phyloP scores from a whole-genome alignment of 768 basidiomycete genomes.

The Leccinum barrowsii region DNA sequence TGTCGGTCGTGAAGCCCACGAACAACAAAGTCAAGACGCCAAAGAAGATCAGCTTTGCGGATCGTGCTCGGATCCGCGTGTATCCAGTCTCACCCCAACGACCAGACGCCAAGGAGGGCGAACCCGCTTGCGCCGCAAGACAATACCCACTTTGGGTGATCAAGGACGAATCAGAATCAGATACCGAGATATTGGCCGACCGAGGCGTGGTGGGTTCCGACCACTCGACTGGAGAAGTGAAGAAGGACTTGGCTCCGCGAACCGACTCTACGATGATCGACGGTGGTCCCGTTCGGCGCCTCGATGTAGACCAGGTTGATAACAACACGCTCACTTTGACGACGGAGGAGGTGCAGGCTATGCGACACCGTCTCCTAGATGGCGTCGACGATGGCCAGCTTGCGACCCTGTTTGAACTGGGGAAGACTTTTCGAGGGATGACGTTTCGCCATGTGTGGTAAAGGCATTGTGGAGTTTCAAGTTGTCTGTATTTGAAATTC shows the following conservation, averaged over 20 bases:
- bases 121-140: neutral
- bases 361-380: slow-evolving; percentile 15
- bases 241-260: neutral
- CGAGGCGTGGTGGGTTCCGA: neutral
- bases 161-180: neutral
- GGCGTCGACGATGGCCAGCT: slow-evolving; percentile 7
- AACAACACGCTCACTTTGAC: slow-evolving; percentile 13
- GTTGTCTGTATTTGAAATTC: neutral
- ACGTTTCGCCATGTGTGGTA: slow-evolving; percentile 26
- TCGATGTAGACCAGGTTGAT: neutral
- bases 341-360: slow-evolving; percentile 13
- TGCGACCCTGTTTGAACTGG: slow-evolving; percentile 19
- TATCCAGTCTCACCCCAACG: slow-evolving; percentile 15
- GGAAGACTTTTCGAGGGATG: slow-evolving; percentile 19
- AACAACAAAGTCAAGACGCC: slow-evolving; percentile 18
- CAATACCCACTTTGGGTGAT: neutral
- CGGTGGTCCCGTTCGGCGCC: neutral
- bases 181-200: neutral
- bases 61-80: slow-evolving; percentile 21
- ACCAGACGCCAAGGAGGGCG: neutral
- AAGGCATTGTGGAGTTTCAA: neutral
- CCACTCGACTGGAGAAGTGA: neutral
- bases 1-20: slow-evolving; percentile 7
- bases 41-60: slow-evolving; percentile 26
- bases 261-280: neutral